phyloP scores from a whole-genome alignment of 805 yeast genomes.

The Ogataea angusta region DNA sequence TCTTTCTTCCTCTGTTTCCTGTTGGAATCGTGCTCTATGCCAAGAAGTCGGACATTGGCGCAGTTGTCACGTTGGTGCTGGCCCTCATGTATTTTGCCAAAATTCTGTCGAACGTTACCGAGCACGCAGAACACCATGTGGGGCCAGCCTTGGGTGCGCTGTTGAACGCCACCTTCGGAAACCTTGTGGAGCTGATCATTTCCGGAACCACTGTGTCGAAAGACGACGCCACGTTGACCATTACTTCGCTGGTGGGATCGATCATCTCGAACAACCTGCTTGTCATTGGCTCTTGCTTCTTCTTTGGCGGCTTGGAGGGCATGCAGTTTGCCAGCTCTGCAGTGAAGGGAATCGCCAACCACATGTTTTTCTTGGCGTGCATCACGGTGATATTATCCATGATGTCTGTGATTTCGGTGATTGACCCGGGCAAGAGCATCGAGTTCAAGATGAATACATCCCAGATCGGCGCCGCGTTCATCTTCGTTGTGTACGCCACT shows the following conservation, averaged over 20 bases:
- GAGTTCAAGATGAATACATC: conserved; percentile 16
- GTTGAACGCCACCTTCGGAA: conserved; percentile 16
- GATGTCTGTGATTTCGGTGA: conserved; percentile 16
- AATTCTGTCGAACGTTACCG: conserved; percentile 16
- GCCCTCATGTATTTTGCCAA: conserved; percentile 18
- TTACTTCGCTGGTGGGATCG: conserved; percentile 16
- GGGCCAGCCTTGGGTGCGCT: conserved; percentile 18
- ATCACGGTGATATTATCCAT: conserved; percentile 7
- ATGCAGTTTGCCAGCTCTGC: conserved; percentile 5
- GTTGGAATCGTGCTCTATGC: conserved; percentile 16
- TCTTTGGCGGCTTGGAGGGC: conserved; percentile 17
- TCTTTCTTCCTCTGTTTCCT: conserved; percentile 15
- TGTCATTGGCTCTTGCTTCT: conserved; percentile 17
- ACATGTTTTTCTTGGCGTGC: conserved; percentile 11
- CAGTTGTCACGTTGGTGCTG: conserved; percentile 14
- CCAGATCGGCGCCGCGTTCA: conserved; percentile 16
- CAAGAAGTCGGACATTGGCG: conserved; percentile 11
- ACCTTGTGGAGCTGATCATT: conserved; percentile 15
- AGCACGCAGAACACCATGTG: conserved; percentile 17
- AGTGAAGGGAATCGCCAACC: conserved; percentile 11
- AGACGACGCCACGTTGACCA: conserved; percentile 17
- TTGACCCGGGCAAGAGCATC: conserved; percentile 10
- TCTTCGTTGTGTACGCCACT: conserved; percentile 11
- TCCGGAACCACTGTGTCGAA: conserved; percentile 18
- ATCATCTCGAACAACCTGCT: conserved; percentile 16